Percentiles rank a stretch among this genome's conserved stretches.
Conservation (phyloP, 1,139 yeast genomes). For the Candida gigantensis region DNA sequence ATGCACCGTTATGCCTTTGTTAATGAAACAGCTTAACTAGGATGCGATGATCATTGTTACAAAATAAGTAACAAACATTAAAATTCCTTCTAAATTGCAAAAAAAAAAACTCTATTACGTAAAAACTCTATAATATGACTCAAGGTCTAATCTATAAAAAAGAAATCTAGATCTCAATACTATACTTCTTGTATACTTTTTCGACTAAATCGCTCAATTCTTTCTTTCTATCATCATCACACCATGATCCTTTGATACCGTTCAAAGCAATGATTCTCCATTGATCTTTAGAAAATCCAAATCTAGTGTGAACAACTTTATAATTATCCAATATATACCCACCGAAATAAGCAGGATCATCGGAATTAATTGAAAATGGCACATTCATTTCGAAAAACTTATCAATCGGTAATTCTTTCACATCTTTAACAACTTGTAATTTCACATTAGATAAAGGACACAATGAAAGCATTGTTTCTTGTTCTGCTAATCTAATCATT, state of each 20-base stretch:
- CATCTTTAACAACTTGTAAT: slow-evolving; percentile 69
- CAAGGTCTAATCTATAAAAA: too few relatives aligned
- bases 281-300: slow-evolving; percentile 55
- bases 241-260: slow-evolving; percentile 73
- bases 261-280: slow-evolving; percentile 63
- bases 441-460: slow-evolving; percentile 79
- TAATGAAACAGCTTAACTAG: too few relatives aligned
- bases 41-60: too few relatives aligned
- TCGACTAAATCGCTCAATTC: slow-evolving; percentile 47
- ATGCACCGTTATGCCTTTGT: too few relatives aligned
- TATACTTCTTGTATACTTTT: slow-evolving; percentile 47
- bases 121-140: too few relatives aligned
- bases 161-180: not conserved
- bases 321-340: slow-evolving; percentile 80
- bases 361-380: slow-evolving; percentile 77
- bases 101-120: too few relatives aligned
- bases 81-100: too few relatives aligned
- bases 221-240: slow-evolving; percentile 51
- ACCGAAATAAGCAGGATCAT: slow-evolving; percentile 87
- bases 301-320: slow-evolving; percentile 60
- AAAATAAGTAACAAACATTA: too few relatives aligned
- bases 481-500: slow-evolving; percentile 54
- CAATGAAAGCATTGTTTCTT: slow-evolving; percentile 59
- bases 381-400: slow-evolving; percentile 59
- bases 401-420: slow-evolving; percentile 64